These are phyloP conservation scores for Pezicula carpinea DNA, from an alignment of 2,329 filamentous ascomycete species.

Conservation along the genomic window DNA sequence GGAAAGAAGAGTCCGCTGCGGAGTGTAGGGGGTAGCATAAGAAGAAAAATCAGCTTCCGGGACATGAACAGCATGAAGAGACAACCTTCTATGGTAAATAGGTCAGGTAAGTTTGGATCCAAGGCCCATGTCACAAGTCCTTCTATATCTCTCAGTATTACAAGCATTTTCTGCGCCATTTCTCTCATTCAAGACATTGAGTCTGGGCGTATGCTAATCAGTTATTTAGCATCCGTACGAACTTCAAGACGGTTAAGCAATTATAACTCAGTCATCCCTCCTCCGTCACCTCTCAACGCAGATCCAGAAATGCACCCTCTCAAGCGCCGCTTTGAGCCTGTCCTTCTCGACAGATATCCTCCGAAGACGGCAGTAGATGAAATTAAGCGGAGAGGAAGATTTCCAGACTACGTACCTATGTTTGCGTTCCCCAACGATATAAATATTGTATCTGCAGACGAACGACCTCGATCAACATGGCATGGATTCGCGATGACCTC, in stretches of 20 bases:
- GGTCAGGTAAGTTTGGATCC: conserved; percentile 57
- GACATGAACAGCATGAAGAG: conserved; percentile 95
- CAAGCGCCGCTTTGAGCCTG: conserved; percentile 89
- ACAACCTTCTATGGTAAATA: conserved; percentile 65
- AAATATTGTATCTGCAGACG: conserved; percentile 91
- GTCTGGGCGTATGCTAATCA: conserved; percentile 19
- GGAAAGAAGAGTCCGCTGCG: conserved; percentile 39
- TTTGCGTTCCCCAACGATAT: conserved; percentile 99
- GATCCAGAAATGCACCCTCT: conserved; percentile 94
- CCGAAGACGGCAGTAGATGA: conserved; percentile 79
- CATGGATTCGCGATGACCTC: conserved; percentile 98
- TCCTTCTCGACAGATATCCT: conserved; percentile 92
- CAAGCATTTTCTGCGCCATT: conserved; percentile 4
- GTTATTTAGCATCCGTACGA: conserved; percentile 57
- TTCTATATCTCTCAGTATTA: background rate
- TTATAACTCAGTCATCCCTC: conserved; percentile 96
- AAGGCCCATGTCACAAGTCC: background rate
- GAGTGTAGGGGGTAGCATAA: conserved; percentile 73
- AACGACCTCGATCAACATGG: conserved; percentile 93
- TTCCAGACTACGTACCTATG: conserved; percentile 98
- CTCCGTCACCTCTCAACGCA: conserved; percentile 82
- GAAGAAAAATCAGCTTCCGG: conserved; percentile 84
- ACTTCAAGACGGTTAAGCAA: conserved; percentile 89
- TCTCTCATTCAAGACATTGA: conserved; percentile 1
- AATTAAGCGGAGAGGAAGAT: conserved; percentile 71